phyloP scores from a whole-genome alignment of 805 yeast species.

The Wickerhamiella spandovensis region DNA sequence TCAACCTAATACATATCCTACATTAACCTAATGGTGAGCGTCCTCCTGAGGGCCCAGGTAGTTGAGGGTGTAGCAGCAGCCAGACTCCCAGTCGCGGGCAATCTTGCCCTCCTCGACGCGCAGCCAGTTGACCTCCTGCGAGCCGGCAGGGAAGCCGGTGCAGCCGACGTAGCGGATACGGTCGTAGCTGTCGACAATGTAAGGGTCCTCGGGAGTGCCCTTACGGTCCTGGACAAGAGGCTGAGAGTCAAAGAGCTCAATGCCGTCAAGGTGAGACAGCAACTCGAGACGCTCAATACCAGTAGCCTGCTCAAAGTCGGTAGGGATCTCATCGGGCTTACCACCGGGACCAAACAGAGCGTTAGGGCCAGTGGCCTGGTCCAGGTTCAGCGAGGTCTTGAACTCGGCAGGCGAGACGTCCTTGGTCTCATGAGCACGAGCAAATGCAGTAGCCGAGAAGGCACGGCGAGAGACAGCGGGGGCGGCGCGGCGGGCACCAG shows the following conservation, averaged over 20 bases:
- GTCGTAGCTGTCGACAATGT: constrained; percentile 77
- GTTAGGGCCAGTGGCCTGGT: constrained; percentile 67
- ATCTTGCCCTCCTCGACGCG: constrained; percentile 70
- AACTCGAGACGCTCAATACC: constrained; percentile 96
- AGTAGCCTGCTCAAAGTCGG: constrained; percentile 92
- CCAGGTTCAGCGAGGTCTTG: constrained; percentile 27
- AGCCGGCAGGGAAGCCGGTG: constrained; percentile 88
- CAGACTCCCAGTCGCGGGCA: constrained; percentile 98
- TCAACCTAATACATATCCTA: background rate
- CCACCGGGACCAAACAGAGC: constrained; percentile 78
- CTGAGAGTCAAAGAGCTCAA: constrained; percentile 73
- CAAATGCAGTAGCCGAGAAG: constrained; percentile 5
- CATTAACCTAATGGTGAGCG: constrained; percentile 31
- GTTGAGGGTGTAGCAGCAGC: constrained; percentile 82
- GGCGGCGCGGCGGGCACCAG: constrained; percentile 12
- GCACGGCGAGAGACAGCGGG: constrained; percentile 10
- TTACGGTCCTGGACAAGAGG: constrained; percentile 78
- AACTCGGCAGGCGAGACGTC: constrained; percentile 11
- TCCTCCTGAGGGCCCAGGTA: constrained; percentile 59
- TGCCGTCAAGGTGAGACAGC: constrained; percentile 89
- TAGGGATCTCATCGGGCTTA: constrained; percentile 51
- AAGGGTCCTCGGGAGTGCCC: constrained; percentile 87
- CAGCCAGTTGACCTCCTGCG: constrained; percentile 87
- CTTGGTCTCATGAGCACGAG: constrained; percentile 6
- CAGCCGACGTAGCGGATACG: constrained; percentile 94